Base-by-base conservation (phyloP, 2,329 filamentous ascomycete species). In the Domatiomyces catenatus region DNA sequence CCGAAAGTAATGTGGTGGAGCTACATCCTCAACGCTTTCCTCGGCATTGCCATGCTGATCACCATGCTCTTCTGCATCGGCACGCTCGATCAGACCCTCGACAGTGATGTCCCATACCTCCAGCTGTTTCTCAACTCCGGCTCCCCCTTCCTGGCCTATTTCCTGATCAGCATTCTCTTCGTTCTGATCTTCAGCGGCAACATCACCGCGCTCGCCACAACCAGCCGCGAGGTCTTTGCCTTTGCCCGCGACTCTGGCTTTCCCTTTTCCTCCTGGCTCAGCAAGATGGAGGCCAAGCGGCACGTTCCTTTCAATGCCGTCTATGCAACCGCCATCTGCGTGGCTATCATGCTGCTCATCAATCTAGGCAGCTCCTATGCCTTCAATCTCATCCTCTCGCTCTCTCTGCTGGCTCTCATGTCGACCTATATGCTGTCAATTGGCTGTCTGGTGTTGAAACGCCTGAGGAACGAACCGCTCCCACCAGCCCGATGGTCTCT, bases 211-310 rank as follows among this genome's bases (percentile, higher is more conserved):
- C 67, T 45, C n/a, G 43, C 68, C 1, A 65, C 67, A 1, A 65
- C 66, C 0, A 65, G 67, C 0, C 62, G 69, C 7, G 66, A 70
- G 52, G 59, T 66, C 1, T 71, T 63, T 50, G 69, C 69, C 3
- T 72, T 72, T 53, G 65, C 69, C 1, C 62, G 75, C 46, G 75
- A 78, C 54, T 63, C 68, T 17, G 75, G 75, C 1, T 63, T 72
- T 7, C 70, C 70, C 0, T 69, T 65, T 50, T 65, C 67, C 0
- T 39, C 46, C 1, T 70, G 66, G 60, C 67, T 74, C 12, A 49
- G 50, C 45, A 56, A 52, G 49, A 54, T 56, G 8, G 52, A 54
- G 26, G 28, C 39, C 17, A 52, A 47, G 42, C 50, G 50, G 6
- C 51, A 52, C 46, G 67, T 72, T 50, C 72, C 72, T 5, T 64